Evolutionary conservation across 805 yeast genomes (phyloP).

Genomic region (Metschnikowia sp.): DNA sequence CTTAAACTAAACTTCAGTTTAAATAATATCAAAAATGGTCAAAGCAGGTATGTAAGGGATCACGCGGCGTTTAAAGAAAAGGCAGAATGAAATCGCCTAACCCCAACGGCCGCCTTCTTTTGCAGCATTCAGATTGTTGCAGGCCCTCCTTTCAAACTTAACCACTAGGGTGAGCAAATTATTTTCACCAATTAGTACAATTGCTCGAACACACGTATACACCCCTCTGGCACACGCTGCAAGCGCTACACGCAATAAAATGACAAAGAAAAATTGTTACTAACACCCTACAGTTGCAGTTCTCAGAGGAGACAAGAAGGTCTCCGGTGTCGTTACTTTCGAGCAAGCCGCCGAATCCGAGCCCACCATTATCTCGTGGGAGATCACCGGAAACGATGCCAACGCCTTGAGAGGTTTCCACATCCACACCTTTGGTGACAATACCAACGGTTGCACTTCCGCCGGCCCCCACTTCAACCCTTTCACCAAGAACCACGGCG

Average conservation of each 20-base stretch:
- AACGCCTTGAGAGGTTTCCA: conserved; percentile 96
- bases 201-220: background rate
- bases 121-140: conserved; percentile 6
- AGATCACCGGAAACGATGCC: conserved; percentile 83
- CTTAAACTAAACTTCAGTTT: background rate
- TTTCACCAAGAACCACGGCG: conserved; percentile 84
- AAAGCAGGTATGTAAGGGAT: conserved; percentile 54
- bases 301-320: conserved; percentile 90
- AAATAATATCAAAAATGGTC: conserved; percentile 42
- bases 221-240: too few relatives aligned
- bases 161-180: conserved; percentile 18
- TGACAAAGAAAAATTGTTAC: conserved; percentile 8
- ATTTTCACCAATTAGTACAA: conserved; percentile 5
- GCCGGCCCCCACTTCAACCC: conserved; percentile 98
- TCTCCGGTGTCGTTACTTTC: conserved; percentile 81
- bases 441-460: conserved; percentile 98
- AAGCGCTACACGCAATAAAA: background rate
- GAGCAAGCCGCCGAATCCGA: conserved; percentile 77
- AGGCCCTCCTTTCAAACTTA: background rate
- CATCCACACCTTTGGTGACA: conserved; percentile 96
- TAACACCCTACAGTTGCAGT: conserved; percentile 67
- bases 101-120: background rate
- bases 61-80: background rate
- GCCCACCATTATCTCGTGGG: conserved; percentile 85
- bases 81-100: background rate